These are phyloP conservation scores for Jimgerdemannia lactiflua DNA, from an alignment of 192 early-diverging fungal species.

Conservation along the genomic window DNA sequence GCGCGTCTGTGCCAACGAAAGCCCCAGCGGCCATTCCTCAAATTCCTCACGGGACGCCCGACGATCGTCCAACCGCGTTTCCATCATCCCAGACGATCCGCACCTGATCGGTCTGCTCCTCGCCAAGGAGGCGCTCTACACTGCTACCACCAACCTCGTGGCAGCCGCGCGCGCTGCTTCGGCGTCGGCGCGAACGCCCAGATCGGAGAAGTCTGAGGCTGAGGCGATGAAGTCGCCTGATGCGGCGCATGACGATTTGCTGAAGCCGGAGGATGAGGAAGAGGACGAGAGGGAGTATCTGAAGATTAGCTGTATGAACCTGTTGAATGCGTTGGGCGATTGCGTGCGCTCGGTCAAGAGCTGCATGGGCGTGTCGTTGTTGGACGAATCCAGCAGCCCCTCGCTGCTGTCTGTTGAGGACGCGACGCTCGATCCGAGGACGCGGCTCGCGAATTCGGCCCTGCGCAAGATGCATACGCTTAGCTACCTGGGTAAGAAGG, in stretches of 20 bases:
- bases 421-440: background rate
- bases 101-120: slow-evolving; percentile 24
- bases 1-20: slow-evolving; percentile 23
- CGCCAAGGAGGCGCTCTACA: slow-evolving; percentile 35
- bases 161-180: slow-evolving; percentile 27
- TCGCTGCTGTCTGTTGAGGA: background rate
- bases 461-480: slow-evolving; percentile 16
- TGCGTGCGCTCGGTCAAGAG: background rate
- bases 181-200: slow-evolving; percentile 2
- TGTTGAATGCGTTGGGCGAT: background rate
- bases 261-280: background rate
- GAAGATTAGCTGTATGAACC: background rate
- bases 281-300: background rate
- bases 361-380: background rate
- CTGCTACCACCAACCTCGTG: slow-evolving; percentile 28
- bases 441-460: slow-evolving; percentile 11
- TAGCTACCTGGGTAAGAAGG: slow-evolving; percentile 26
- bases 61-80: background rate
- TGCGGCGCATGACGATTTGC: background rate
- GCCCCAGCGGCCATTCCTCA: background rate
- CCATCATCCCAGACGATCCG: slow-evolving; percentile 18
- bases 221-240: background rate
- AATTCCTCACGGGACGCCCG: background rate
- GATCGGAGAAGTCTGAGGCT: slow-evolving; percentile 6
- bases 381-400: background rate